Evolutionary conservation across 768 basidiomycete species (phyloP).

Genomic region (Leucocoprinus leucothites): DNA sequence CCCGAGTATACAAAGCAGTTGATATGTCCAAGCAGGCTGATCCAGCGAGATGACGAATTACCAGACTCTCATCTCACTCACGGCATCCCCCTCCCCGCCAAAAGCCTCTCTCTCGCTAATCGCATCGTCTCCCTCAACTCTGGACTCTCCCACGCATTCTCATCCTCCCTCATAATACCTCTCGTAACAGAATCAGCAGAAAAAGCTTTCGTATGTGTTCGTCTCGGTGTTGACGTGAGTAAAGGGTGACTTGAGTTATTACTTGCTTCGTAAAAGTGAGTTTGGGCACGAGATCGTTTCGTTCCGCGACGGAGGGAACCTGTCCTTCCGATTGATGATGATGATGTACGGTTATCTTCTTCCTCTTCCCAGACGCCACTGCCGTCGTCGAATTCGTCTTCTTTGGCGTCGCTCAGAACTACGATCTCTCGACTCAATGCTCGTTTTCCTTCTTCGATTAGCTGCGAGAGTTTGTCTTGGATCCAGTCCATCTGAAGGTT

Average conservation of each 20-base stretch:
- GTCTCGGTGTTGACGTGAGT: background rate
- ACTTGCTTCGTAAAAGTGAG: background rate
- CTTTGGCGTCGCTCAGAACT: constrained; percentile 67
- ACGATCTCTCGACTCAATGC: constrained; percentile 79
- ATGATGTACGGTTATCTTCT: constrained; percentile 24
- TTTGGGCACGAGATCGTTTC: background rate
- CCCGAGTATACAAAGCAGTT: too few species aligned
- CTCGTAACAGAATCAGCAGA: constrained; percentile 10
- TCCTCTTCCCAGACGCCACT: constrained; percentile 76
- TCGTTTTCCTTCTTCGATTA: constrained; percentile 78
- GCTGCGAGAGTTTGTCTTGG: constrained; percentile 58
- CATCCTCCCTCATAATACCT: constrained; percentile 38
- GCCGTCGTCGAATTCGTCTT: constrained; percentile 78
- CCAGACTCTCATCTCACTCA: too few species aligned
- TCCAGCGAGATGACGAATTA: too few species aligned
- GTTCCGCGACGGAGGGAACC: constrained; percentile 2
- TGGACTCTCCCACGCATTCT: constrained; percentile 53
- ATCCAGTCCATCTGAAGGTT: constrained; percentile 78
- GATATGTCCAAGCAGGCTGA: too few species aligned
- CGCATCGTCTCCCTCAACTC: constrained; percentile 73
- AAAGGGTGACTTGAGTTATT: constrained; percentile 6
- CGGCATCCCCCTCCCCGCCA: constrained; percentile 17
- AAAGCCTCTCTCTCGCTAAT: constrained; percentile 48
- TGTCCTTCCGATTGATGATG: background rate
- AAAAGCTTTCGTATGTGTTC: constrained; percentile 19